These are phyloP conservation scores for Lolium perenne DNA, from an alignment of 176 grass and related monocot species.

Conservation along the genomic window DNA sequence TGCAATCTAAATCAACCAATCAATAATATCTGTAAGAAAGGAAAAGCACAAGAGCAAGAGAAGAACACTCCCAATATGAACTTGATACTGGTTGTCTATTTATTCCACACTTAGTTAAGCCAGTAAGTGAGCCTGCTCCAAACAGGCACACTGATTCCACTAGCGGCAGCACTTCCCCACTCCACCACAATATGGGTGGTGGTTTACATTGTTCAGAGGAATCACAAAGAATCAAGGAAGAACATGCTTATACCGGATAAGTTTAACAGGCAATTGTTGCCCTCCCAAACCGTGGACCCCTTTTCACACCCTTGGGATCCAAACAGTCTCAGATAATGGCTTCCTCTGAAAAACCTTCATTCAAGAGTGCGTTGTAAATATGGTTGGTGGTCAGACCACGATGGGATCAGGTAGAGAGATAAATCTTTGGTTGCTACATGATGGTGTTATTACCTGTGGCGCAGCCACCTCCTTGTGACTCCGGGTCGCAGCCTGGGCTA, in stretches of 20 bases:
- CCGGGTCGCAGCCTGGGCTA: background rate
- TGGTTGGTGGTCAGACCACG: background rate
- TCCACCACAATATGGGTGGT: background rate
- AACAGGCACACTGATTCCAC: background rate
- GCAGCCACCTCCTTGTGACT: background rate
- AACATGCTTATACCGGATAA: background rate
- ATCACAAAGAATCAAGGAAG: background rate
- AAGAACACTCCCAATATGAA: background rate
- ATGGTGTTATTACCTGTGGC: too few species aligned
- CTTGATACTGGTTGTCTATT: background rate
- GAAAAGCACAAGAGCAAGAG: conserved; percentile 6
- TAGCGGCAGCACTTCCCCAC: background rate
- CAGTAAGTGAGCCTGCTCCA: background rate
- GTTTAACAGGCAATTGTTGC: background rate
- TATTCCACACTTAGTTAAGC: background rate
- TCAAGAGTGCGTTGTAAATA: background rate
- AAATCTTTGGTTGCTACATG: background rate
- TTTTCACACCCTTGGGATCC: background rate
- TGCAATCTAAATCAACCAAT: background rate
- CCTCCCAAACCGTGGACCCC: too few species aligned
- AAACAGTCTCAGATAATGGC: conserved; percentile 3
- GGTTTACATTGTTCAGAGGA: background rate
- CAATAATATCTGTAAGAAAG: background rate
- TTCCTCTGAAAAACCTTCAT: background rate
- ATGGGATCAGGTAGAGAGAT: background rate